Percentiles rank a stretch among this genome's conserved stretches.
Evolutionary conservation across 2,329 filamentous ascomycete species (phyloP).

Genomic region (Trichophyton benhamiae): DNA sequence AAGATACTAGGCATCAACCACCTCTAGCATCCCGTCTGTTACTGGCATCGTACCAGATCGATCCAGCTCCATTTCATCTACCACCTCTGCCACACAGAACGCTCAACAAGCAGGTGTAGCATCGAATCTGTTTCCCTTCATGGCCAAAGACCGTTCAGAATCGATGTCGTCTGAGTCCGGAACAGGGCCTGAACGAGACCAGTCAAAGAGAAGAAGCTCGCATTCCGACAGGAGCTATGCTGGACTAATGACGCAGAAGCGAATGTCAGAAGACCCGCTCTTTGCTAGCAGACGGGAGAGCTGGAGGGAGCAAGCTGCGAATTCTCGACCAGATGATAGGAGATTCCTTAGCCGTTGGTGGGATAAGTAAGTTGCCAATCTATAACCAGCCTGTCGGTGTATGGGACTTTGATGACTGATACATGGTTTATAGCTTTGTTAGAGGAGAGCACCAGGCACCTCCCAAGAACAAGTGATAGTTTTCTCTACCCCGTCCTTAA

Average conservation of each 20-base stretch:
- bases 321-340: conserved; percentile 16
- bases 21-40: conserved; percentile 10
- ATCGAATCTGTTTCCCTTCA: background rate
- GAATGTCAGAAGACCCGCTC: conserved; percentile 27
- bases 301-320: conserved; percentile 33
- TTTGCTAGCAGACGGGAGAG: conserved; percentile 29
- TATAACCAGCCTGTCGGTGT: background rate
- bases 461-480: conserved; percentile 3
- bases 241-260: conserved; percentile 35
- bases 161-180: background rate
- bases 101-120: conserved; percentile 15
- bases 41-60: background rate
- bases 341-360: conserved; percentile 32
- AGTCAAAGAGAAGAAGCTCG: conserved; percentile 7
- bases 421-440: conserved; percentile 6
- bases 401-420: background rate
- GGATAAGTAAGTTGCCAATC: conserved; percentile 22
- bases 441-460: background rate
- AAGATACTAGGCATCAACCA: conserved; percentile 15
- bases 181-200: background rate
- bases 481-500: too few species aligned
- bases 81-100: background rate
- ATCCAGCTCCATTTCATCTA: conserved; percentile 3
- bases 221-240: conserved; percentile 20
- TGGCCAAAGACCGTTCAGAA: background rate